A percentile compares a stretch with the other conserved stretches of the same genome.
Conservation (phyloP, 495 filamentous ascomycete genomes). For the Neurospora sp. region DNA sequence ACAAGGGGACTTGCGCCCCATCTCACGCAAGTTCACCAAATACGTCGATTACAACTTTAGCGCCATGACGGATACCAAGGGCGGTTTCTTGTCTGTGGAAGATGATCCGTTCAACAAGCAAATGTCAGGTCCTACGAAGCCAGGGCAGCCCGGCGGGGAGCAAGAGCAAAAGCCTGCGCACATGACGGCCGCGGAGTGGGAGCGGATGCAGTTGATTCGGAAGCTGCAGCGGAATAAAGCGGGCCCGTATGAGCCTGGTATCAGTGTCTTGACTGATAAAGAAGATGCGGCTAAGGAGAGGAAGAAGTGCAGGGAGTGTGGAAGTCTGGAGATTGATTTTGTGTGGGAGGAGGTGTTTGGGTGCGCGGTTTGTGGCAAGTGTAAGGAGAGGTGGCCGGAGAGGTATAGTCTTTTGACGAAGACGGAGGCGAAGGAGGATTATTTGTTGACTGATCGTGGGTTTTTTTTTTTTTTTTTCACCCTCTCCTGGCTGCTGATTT, state of each 20-base stretch:
- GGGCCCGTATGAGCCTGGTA: conserved; percentile 77
- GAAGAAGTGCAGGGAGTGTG: conserved; percentile 77
- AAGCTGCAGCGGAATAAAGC: conserved; percentile 60
- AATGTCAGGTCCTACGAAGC: conserved; percentile 40
- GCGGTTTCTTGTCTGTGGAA: conserved; percentile 76
- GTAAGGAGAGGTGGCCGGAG: conserved; percentile 83
- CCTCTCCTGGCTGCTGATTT: too few species aligned
- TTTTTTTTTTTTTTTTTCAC: too few species aligned
- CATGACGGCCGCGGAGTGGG: conserved; percentile 93
- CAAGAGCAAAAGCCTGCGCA: conserved; percentile 65
- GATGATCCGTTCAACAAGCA: conserved; percentile 86
- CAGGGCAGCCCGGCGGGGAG: conserved; percentile 12
- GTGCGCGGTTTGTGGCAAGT: conserved; percentile 59
- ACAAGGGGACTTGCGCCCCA: conserved; percentile 42
- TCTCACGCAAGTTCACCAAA: conserved; percentile 61
- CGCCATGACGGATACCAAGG: conserved; percentile 96
- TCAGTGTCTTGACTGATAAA: conserved; percentile 53
- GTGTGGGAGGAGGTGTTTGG: conserved; percentile 79
- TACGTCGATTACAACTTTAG: conserved; percentile 96
- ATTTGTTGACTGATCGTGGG: conserved; percentile 86
- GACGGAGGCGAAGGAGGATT: conserved; percentile 92
- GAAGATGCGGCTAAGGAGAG: conserved; percentile 37
- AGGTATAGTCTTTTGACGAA: conserved; percentile 92
- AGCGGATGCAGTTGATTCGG: conserved; percentile 60
- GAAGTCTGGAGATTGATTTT: conserved; percentile 79